A percentile compares a stretch with the other conserved stretches of the same genome.
phyloP scores from a whole-genome alignment of 2,329 filamentous ascomycete species.

The Tolypocladium amazonense region DNA sequence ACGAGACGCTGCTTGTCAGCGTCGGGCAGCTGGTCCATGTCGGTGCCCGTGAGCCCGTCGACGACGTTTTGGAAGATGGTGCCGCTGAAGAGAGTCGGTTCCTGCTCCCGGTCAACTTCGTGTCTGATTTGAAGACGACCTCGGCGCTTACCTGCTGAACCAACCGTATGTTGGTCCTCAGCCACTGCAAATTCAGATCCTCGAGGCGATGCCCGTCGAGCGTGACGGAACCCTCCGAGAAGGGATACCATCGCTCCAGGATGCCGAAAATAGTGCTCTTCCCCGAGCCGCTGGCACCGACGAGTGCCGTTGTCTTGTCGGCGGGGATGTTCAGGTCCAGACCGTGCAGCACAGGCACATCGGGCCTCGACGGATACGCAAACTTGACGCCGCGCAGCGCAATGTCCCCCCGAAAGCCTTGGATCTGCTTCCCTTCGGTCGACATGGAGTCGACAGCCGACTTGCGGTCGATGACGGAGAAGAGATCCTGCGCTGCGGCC shows the following conservation, averaged over 20 bases:
- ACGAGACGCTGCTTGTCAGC: constrained; percentile 34
- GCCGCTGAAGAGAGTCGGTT: constrained; percentile 42
- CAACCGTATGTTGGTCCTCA: constrained; percentile 39
- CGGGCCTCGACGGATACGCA: constrained; percentile 45
- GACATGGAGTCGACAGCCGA: constrained; percentile 32
- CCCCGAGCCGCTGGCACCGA: constrained; percentile 47
- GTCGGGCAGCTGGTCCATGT: constrained; percentile 23
- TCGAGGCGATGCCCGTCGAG: constrained; percentile 32
- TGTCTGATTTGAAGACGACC: neutral
- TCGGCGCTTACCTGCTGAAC: constrained; percentile 28
- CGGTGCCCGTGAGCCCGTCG: constrained; percentile 30
- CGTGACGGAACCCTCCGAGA: constrained; percentile 30
- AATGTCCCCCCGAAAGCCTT: constrained; percentile 30
- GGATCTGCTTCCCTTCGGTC: constrained; percentile 18
- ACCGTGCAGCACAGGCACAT: constrained; percentile 31
- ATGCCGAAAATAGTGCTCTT: constrained; percentile 49
- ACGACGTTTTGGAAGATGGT: constrained; percentile 42
- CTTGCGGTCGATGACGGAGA: constrained; percentile 34
- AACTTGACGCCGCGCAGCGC: constrained; percentile 38
- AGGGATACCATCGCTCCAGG: constrained; percentile 49
- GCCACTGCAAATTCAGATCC: constrained; percentile 38
- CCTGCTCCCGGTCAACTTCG: constrained; percentile 18
- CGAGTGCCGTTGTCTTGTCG: constrained; percentile 40
- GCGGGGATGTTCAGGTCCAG: constrained; percentile 32
- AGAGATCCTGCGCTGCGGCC: constrained; percentile 34